Evolutionary conservation across 345 rosid genomes (phyloP), one percentile per base, ranked within the genome.

Genomic region (Boechera retrofracta): DNA sequence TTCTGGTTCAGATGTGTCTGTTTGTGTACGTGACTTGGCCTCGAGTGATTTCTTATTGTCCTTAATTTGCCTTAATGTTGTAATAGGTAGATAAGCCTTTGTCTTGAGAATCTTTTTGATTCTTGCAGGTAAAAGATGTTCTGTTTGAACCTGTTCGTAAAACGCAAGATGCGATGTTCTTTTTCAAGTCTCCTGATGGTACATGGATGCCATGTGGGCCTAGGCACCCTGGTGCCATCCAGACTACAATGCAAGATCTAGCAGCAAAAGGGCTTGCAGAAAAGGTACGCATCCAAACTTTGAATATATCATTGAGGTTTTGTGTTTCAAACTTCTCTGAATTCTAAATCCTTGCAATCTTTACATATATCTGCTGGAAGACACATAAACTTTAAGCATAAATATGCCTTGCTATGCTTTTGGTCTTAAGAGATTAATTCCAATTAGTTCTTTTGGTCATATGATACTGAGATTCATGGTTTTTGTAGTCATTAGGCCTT

Each of bases 91-190:
- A 59, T 11, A 28, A 55, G 41, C 44, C 38, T n/a, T 33, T 53
- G 35, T 55, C 54, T 21, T 28, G 67, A 63, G 32, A 56, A 11
- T 44, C 13, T 65, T 64, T 59, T 28, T 35, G 55, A 38, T 15
- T 55, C 4, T 73, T 60, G 72, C 87, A 94, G 97, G 96, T 93
- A 28, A 93, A 89, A 75, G 98, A 91, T 81, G 98, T 93, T 61
- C 88, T 93, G 8, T 93, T 93, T 72, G 97, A 93, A 75, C 98
- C 98, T 58, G 98, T 93, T 67, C 92, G 98, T 41, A 89, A 93
- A 82, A 91, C 97, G 6, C 94, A 87, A 64, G 97, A 93, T 81
- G 98, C 98, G 13, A 88, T 89, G 96, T 93, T 67, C 77, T 93
- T 93, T 38, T 64, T 73, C 52, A 85, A 89, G 79, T 79, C 89